A percentile compares a stretch with the other conserved stretches of the same genome.
These are phyloP conservation scores for Silene latifolia DNA, from an alignment of 148 eudicot species.

Conservation along the genomic window DNA sequence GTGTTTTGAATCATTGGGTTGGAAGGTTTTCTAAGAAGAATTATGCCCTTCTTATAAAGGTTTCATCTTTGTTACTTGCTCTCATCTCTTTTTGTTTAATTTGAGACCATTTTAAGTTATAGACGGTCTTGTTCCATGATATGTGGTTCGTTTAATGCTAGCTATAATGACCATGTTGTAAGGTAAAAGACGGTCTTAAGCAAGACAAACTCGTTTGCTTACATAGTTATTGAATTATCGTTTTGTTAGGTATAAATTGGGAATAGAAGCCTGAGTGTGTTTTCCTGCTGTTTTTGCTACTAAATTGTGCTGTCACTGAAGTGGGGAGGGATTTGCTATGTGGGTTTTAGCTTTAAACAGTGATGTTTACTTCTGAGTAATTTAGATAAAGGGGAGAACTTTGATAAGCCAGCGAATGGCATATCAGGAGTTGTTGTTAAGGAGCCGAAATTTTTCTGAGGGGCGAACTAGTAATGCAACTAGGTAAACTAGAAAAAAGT, in stretches of 20 bases:
- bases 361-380: constrained; percentile 4
- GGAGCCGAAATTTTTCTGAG: too few relatives aligned
- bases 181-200: too few relatives aligned
- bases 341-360: background rate
- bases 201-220: too few relatives aligned
- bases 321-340: background rate
- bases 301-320: background rate
- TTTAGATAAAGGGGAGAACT: background rate
- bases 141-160: too few relatives aligned
- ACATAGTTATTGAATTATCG: background rate
- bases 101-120: too few relatives aligned
- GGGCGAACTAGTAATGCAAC: too few relatives aligned
- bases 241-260: background rate
- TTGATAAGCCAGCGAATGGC: background rate
- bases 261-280: background rate
- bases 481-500: too few relatives aligned
- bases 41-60: constrained; percentile 70
- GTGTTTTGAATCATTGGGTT: constrained; percentile 77
- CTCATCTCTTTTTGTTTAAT: too few relatives aligned
- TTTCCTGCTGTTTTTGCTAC: background rate
- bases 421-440: too few relatives aligned
- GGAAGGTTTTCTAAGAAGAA: constrained; percentile 85
- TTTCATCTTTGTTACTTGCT: background rate
- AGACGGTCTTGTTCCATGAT: too few relatives aligned
- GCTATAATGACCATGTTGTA: too few relatives aligned